These are phyloP conservation scores for Lactifluus echinatus DNA, from an alignment of 768 basidiomycete species.

Conservation along the genomic window DNA sequence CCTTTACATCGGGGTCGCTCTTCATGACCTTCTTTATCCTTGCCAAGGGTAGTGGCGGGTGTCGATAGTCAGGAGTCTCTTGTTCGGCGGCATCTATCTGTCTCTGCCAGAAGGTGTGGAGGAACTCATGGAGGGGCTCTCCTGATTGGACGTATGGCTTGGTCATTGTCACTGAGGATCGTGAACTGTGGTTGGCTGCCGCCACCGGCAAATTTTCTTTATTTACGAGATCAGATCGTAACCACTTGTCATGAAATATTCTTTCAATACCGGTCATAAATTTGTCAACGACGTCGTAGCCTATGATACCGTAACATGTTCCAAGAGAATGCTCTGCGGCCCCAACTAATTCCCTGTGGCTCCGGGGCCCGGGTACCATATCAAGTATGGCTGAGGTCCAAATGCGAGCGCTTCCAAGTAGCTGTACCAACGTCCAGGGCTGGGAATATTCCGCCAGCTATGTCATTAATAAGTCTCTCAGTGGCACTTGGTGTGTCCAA, in stretches of 20 bases:
- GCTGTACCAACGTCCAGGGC: neutral
- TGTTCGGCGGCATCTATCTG: constrained; percentile 82
- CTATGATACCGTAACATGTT: too few species aligned
- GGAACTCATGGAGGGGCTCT: constrained; percentile 78
- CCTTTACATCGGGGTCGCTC: constrained; percentile 94
- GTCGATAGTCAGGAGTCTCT: constrained; percentile 81
- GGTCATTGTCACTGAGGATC: constrained; percentile 20
- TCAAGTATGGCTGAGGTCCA: neutral
- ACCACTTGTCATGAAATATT: neutral
- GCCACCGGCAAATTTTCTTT: constrained; percentile 1
- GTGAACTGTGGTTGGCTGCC: constrained; percentile 18
- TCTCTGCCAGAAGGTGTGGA: constrained; percentile 84
- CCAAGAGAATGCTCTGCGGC: too few species aligned
- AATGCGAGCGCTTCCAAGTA: neutral
- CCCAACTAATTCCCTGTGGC: too few species aligned
- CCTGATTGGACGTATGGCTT: constrained; percentile 72
- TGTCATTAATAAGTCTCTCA: too few species aligned
- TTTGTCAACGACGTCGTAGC: too few species aligned
- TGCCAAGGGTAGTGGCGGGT: constrained; percentile 85
- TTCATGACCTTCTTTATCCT: constrained; percentile 99
- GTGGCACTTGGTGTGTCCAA: neutral
- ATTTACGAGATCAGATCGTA: constrained; percentile 10
- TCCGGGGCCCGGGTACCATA: too few species aligned
- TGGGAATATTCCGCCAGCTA: too few species aligned
- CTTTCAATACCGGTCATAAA: neutral